These are phyloP conservation scores for Pseudogymnoascus sp. DNA, from an alignment of 2,329 filamentous ascomycete genomes.

Conservation along the genomic window DNA sequence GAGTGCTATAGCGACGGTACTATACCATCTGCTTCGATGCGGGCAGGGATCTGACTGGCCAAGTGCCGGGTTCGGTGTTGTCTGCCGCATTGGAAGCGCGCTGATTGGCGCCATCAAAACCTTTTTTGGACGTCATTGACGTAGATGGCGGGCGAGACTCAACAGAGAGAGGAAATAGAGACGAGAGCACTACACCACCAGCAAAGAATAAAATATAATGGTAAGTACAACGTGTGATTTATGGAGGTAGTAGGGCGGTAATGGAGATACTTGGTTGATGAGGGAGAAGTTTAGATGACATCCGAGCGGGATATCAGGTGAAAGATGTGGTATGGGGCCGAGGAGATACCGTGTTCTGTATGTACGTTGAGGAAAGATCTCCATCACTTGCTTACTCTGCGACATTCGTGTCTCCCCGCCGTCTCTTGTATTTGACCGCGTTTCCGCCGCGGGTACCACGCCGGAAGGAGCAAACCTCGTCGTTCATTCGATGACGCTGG, in stretches of 20 bases:
- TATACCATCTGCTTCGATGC: neutral
- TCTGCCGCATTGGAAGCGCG: conserved; percentile 1
- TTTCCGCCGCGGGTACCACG: neutral
- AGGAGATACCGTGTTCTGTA: neutral
- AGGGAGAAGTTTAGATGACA: neutral
- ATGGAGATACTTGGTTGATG: neutral
- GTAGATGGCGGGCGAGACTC: neutral
- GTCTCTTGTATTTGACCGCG: neutral
- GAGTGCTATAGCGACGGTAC: neutral
- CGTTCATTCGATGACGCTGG: neutral
- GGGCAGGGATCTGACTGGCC: neutral
- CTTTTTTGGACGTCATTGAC: conserved; percentile 3
- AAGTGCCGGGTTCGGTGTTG: neutral
- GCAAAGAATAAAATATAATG: neutral
- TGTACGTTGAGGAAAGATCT: neutral
- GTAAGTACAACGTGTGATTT: neutral
- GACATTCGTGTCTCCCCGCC: neutral
- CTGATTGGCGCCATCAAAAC: conserved; percentile 3
- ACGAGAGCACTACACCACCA: neutral
- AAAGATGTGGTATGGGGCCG: neutral
- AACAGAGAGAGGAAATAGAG: neutral
- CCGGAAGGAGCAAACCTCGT: neutral
- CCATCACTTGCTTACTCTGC: neutral
- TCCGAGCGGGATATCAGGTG: neutral
- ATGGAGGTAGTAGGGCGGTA: neutral